Evolutionary conservation across 2,329 filamentous ascomycete species (phyloP).

Genomic region (Orbilia blumenaviensis): DNA sequence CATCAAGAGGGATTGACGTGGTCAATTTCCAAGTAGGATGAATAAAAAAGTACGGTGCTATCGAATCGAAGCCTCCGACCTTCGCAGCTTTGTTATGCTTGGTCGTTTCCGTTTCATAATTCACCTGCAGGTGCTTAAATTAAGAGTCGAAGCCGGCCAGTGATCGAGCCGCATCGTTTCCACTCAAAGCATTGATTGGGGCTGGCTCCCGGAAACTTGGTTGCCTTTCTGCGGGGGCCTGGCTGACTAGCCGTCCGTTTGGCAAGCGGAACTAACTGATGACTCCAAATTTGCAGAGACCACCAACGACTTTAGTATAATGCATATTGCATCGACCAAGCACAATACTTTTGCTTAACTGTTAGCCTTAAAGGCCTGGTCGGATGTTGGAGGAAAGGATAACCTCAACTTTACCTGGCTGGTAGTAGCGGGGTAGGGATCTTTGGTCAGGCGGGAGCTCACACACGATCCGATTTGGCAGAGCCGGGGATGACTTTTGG

Average conservation of each 20-base stretch:
- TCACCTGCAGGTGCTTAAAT: conserved; percentile 15
- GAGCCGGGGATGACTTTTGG: background rate
- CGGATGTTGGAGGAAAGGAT: background rate
- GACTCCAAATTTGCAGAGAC: conserved; percentile 28
- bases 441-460: conserved; percentile 30
- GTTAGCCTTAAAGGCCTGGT: conserved; percentile 25
- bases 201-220: conserved; percentile 9
- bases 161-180: conserved; percentile 51
- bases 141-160: conserved; percentile 19
- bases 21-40: conserved; percentile 8
- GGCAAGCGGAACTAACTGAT: conserved; percentile 38
- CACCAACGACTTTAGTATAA: background rate
- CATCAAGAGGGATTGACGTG: conserved; percentile 39
- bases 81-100: background rate
- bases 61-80: background rate
- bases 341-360: conserved; percentile 16
- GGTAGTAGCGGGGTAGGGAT: conserved; percentile 15
- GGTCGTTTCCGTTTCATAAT: conserved; percentile 29
- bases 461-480: conserved; percentile 41
- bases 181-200: conserved; percentile 6
- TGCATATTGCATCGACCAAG: background rate
- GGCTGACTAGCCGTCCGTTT: conserved; percentile 7
- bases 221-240: conserved; percentile 46
- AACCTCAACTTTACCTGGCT: conserved; percentile 4
- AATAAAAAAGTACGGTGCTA: background rate